phyloP scores from a whole-genome alignment of 2,329 filamentous ascomycete genomes.

The Drechslerella stenobrocha region DNA sequence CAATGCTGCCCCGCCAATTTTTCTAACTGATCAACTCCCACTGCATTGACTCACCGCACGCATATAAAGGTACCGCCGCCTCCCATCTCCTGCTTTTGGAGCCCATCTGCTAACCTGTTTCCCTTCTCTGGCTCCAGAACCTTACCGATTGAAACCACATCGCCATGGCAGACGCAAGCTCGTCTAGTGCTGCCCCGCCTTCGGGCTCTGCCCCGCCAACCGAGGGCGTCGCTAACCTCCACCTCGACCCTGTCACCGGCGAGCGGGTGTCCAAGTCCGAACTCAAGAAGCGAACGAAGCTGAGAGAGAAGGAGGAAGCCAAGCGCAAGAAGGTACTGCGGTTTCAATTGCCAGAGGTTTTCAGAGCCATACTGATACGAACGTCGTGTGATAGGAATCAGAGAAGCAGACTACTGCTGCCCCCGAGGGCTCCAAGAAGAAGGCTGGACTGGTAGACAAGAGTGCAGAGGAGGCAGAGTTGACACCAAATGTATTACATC shows the following conservation, averaged over 20 bases:
- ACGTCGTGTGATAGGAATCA: slow-evolving; percentile 14
- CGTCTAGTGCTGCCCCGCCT: slow-evolving; percentile 58
- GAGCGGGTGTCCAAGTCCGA: slow-evolving; percentile 82
- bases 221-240: slow-evolving; percentile 64
- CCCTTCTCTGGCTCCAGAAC: too few relatives aligned
- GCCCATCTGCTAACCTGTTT: background rate
- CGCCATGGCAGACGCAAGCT: slow-evolving; percentile 47
- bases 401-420: slow-evolving; percentile 38
- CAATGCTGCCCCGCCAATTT: slow-evolving; percentile 31
- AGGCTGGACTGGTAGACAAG: slow-evolving; percentile 62
- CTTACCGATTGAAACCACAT: background rate
- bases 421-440: slow-evolving; percentile 64
- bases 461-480: slow-evolving; percentile 70
- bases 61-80: slow-evolving; percentile 15
- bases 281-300: slow-evolving; percentile 95
- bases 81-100: background rate
- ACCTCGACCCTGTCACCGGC: slow-evolving; percentile 90
- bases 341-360: background rate
- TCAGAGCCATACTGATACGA: too few relatives aligned
- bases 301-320: slow-evolving; percentile 70
- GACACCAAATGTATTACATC: slow-evolving; percentile 70
- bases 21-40: slow-evolving; percentile 15
- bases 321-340: slow-evolving; percentile 68
- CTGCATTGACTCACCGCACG: slow-evolving; percentile 20
- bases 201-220: slow-evolving; percentile 55